A percentile compares a stretch with the other conserved stretches of the same genome.
phyloP scores from a whole-genome alignment of 306 rosid species.

The Parietaria judaica region DNA sequence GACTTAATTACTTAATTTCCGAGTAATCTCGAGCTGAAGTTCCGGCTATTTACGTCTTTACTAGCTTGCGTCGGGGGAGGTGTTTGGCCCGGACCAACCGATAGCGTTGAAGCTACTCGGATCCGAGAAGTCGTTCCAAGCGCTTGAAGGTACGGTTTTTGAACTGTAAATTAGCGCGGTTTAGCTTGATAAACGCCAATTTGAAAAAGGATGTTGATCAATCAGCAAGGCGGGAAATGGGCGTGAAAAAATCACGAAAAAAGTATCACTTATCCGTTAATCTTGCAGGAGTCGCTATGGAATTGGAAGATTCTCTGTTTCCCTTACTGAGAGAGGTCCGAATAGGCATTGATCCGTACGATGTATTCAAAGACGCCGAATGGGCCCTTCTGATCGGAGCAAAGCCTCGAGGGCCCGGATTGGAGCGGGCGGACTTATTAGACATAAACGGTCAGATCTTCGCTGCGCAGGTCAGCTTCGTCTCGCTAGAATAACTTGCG shows the following conservation, averaged over 20 bases:
- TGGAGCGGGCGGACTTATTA: slow-evolving; percentile 82
- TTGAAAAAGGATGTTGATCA: not conserved
- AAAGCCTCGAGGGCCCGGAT: slow-evolving; percentile 98
- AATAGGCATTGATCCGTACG: slow-evolving; percentile 81
- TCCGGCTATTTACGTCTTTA: too few relatives aligned
- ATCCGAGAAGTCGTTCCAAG: slow-evolving; percentile 80
- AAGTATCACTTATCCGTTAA: too few relatives aligned
- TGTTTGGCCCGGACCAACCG: slow-evolving; percentile 91
- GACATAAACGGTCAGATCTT: slow-evolving; percentile 88
- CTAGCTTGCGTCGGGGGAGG: slow-evolving; percentile 95
- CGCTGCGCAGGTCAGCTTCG: slow-evolving; percentile 55
- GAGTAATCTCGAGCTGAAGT: too few relatives aligned
- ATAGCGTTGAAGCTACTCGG: slow-evolving; percentile 83
- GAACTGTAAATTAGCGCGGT: too few relatives aligned
- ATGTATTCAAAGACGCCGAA: slow-evolving; percentile 89
- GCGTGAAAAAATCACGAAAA: too few relatives aligned
- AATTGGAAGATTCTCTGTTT: slow-evolving; percentile 87
- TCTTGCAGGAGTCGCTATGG: slow-evolving; percentile 92
- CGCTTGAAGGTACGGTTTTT: slow-evolving; percentile 74
- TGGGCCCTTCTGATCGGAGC: slow-evolving; percentile 98
- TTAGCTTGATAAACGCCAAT: slow-evolving; percentile 3
- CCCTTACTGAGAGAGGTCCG: slow-evolving; percentile 85
- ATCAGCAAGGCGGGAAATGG: too few relatives aligned
- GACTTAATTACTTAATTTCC: too few relatives aligned
- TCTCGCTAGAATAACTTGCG: slow-evolving; percentile 2